Evolutionary conservation across 257 asterid species (phyloP).

Genomic region (Petunia axillaris): DNA sequence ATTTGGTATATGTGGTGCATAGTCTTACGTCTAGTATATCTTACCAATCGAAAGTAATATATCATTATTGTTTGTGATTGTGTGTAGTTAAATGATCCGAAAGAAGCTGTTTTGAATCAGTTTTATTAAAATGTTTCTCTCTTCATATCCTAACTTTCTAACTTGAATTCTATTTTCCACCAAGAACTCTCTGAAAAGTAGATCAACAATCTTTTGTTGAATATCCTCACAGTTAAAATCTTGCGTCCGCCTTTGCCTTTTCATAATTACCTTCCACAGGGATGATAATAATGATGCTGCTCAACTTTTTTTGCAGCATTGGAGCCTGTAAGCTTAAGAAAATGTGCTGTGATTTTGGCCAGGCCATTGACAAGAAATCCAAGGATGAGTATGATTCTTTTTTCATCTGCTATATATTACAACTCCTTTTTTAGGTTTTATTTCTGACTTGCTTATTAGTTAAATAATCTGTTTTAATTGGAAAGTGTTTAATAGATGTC

Average conservation of each 20-base stretch:
- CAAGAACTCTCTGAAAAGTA: neutral
- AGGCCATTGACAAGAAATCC: constrained; percentile 21
- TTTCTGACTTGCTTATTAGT: neutral
- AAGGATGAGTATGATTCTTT: constrained; percentile 27
- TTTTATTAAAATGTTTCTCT: neutral
- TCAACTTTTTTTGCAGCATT: constrained; percentile 23
- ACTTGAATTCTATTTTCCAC: neutral
- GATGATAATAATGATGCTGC: neutral
- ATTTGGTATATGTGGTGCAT: neutral
- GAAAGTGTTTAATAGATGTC: neutral
- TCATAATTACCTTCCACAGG: neutral
- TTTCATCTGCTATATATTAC: neutral
- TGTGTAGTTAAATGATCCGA: neutral
- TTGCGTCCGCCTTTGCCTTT: neutral
- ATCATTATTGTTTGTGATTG: neutral
- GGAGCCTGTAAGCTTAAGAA: constrained; percentile 25
- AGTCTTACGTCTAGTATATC: neutral
- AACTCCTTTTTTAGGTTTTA: neutral
- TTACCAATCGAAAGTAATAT: neutral
- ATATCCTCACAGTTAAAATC: neutral
- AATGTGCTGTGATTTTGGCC: neutral
- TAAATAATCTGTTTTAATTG: neutral
- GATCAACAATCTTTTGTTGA: neutral
- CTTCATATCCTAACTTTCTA: neutral
- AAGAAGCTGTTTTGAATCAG: neutral